A percentile compares a stretch with the other conserved stretches of the same genome.
phyloP scores from a whole-genome alignment of 441 rosid species.

The Raphanus hybrid region DNA sequence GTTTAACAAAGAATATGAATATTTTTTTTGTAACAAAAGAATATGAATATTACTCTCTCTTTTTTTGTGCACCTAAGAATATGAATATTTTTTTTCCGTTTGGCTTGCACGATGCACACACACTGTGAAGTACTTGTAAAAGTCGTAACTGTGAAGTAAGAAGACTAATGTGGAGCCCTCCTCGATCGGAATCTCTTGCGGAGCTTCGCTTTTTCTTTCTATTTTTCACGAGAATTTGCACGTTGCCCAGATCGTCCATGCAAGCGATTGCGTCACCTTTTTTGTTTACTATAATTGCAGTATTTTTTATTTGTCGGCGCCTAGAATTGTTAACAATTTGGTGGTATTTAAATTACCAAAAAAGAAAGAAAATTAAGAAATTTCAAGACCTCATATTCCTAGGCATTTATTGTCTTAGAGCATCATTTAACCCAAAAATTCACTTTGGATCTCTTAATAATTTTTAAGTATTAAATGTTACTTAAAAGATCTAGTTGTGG shows the following conservation, averaged over 20 bases:
- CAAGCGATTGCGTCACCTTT: neutral
- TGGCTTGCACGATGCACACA: constrained; percentile 2
- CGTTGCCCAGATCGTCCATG: neutral
- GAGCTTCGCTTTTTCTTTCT: constrained; percentile 19
- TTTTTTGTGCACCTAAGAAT: no score
- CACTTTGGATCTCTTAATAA: no score
- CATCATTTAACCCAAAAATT: no score
- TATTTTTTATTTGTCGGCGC: neutral
- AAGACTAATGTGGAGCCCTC: constrained; percentile 33
- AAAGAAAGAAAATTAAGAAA: neutral
- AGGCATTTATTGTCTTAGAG: constrained; percentile 24
- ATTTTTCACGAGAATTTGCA: neutral
- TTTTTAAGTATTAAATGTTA: no score
- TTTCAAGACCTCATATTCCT: constrained; percentile 25
- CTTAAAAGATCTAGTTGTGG: no score
- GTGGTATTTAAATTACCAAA: neutral
- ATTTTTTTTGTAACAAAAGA: no score
- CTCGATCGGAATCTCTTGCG: constrained; percentile 28
- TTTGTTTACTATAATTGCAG: neutral
- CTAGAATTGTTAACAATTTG: neutral
- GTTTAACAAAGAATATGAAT: no score
- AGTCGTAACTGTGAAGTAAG: constrained; percentile 22
- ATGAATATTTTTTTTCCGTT: neutral
- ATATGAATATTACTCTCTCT: neutral
- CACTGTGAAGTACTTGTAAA: constrained; percentile 7